Base-by-base conservation (phyloP, 1,139 yeast species). In the Geotrichum candidum region DNA sequence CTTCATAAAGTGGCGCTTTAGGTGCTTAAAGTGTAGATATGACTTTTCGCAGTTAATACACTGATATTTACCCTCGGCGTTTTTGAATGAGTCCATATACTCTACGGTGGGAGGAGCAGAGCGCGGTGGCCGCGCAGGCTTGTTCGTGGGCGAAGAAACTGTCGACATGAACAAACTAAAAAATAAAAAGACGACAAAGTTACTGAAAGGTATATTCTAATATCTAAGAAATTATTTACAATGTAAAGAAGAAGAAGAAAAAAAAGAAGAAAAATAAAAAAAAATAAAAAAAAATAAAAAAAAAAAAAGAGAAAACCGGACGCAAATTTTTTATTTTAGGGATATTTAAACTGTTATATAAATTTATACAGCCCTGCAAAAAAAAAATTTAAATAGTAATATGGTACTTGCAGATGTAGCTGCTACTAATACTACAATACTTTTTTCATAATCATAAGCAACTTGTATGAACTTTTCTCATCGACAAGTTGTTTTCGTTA, bases 11-110 rank as follows among this genome's bases (percentile, higher is more conserved):
- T 61, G 64, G 15, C 64, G 55, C 56, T 61, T 61, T 27, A 61
- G 56, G 48, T 61, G 64, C 58, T 61, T 61, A 33, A 57, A 57
- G 52, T 59, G 64, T 13, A 53, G 45, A 41, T 61, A 59, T 31
- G 62, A 56, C 48, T 59, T 59, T 53, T 59, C 57, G 54, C 62
- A 59, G 23, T 51, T 62, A 5, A 64, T 64, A 56, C 70, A 67
- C 48, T 67, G 65, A 51, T 58, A 67, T 38, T 65, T 66, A 22
- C 70, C 70, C 6, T 57, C 59, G 10, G 58, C 46, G 51, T 67
- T 65, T 45, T 63, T 64, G 46, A 56, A 52, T 3, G 61, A 54
- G 25, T 58, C 61, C 54, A 58, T 58, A 55, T 45, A 54, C 29
- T 54, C 61, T 2, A 56, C 33, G 15, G 53, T 6, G 23, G 58